These are phyloP conservation scores for Ascodesmis nigricans DNA, from an alignment of 495 filamentous ascomycete species.

Conservation along the genomic window DNA sequence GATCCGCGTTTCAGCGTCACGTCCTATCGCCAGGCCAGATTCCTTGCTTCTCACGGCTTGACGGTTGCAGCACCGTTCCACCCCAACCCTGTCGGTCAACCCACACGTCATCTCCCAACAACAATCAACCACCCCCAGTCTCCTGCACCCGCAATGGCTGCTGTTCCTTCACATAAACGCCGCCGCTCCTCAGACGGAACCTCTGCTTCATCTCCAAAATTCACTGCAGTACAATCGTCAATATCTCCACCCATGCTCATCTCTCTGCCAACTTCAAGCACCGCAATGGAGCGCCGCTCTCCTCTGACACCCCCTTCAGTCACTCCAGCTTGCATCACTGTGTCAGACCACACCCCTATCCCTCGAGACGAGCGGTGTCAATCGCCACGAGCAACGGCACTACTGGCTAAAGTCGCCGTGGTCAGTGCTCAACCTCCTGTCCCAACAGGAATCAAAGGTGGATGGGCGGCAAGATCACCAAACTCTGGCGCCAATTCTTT, in stretches of 20 bases:
- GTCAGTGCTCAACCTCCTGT: slow-evolving; percentile 14
- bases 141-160: no score
- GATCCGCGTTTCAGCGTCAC: no score
- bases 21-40: no score
- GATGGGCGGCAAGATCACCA: slow-evolving; percentile 14
- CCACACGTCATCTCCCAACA: no score
- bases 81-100: no score
- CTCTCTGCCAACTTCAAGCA: slow-evolving; percentile 14
- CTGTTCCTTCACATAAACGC: slow-evolving; percentile 19
- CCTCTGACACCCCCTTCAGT: slow-evolving; percentile 21
- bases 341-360: slow-evolving; percentile 16
- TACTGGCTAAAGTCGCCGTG: slow-evolving; percentile 21
- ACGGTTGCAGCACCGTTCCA: no score
- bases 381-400: slow-evolving; percentile 14
- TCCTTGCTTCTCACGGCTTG: no score
- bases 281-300: slow-evolving; percentile 13
- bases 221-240: slow-evolving; percentile 14
- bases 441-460: slow-evolving; percentile 16
- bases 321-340: slow-evolving; percentile 19
- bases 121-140: no score
- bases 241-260: slow-evolving; percentile 15
- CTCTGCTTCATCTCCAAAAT: slow-evolving; percentile 13
- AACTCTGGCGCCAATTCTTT: slow-evolving; percentile 16
- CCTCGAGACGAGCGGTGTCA: slow-evolving; percentile 20
- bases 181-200: slow-evolving; percentile 18